Conservation (phyloP, 2,329 filamentous ascomycete genomes). For the Dendrostoma leiphaemia region DNA sequence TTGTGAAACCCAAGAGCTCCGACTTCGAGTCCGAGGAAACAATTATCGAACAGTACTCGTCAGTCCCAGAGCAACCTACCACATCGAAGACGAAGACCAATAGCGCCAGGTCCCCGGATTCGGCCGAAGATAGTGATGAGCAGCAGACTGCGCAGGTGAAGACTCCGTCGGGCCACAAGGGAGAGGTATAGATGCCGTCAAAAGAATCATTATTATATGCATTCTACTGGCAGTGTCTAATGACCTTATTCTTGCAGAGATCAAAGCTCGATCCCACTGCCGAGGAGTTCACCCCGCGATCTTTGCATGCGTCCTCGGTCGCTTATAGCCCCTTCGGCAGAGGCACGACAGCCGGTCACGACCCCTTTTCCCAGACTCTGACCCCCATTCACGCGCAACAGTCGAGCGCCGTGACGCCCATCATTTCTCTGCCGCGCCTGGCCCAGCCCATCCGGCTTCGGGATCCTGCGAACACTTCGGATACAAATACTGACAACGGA, state of each 20-base stretch:
- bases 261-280: slow-evolving; percentile 55
- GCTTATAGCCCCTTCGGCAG: slow-evolving; percentile 20
- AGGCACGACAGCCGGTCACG: slow-evolving; percentile 19
- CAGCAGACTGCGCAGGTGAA: slow-evolving; percentile 25
- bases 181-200: slow-evolving; percentile 49
- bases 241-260: slow-evolving; percentile 39
- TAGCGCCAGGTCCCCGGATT: slow-evolving; percentile 30
- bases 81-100: slow-evolving; percentile 34
- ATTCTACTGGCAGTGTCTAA: slow-evolving; percentile 43
- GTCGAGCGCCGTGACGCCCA: neutral
- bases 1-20: slow-evolving; percentile 47
- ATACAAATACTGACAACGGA: neutral
- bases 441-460: neutral
- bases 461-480: neutral
- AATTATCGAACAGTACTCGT: slow-evolving; percentile 20
- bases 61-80: slow-evolving; percentile 37
- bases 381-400: slow-evolving; percentile 4
- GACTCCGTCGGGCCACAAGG: slow-evolving; percentile 37
- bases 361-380: slow-evolving; percentile 14
- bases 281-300: slow-evolving; percentile 52
- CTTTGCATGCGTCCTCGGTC: slow-evolving; percentile 22
- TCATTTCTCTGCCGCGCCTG: slow-evolving; percentile 10
- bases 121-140: slow-evolving; percentile 24
- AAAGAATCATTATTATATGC: slow-evolving; percentile 34
- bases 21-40: slow-evolving; percentile 26